Conservation (phyloP, 139 green algal genomes). For the Coelastrella sp. region DNA sequence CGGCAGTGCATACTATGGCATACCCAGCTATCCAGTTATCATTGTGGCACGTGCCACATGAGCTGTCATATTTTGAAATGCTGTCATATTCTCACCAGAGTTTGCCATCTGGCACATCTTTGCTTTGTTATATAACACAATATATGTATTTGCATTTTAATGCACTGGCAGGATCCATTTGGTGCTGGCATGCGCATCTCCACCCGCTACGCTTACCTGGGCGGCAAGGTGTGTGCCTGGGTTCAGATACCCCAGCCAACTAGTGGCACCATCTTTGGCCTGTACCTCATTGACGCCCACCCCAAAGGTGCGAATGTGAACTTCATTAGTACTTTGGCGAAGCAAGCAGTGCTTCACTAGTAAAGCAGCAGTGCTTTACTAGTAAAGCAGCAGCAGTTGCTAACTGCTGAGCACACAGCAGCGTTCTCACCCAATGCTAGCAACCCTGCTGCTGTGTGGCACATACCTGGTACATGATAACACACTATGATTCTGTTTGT, state of each 20-base stretch:
- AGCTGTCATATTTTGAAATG: not conserved
- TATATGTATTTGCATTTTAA: not conserved
- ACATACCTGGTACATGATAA: too few relatives aligned
- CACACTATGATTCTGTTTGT: too few relatives aligned
- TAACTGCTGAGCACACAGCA: too few relatives aligned
- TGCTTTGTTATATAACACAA: not conserved
- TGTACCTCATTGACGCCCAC: constrained; percentile 44
- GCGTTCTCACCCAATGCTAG: too few relatives aligned
- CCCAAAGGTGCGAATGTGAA: constrained; percentile 8
- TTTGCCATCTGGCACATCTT: not conserved
- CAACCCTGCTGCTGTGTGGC: too few relatives aligned
- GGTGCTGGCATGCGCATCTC: constrained; percentile 38
- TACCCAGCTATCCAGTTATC: too few relatives aligned
- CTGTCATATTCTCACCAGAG: too few relatives aligned
- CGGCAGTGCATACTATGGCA: too few relatives aligned
- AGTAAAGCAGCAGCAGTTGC: too few relatives aligned
- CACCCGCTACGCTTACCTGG: constrained; percentile 26
- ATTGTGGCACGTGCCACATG: not conserved
- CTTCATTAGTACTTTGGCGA: too few relatives aligned
- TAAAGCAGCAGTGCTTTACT: too few relatives aligned
- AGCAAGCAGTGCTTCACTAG: too few relatives aligned
- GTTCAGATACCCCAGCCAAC: constrained; percentile 24
- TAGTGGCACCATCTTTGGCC: constrained; percentile 35
- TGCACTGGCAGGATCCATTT: constrained; percentile 32
- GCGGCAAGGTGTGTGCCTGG: constrained; percentile 22